A percentile compares a stretch with the other conserved stretches of the same genome.
Conservation (phyloP, 805 yeast genomes). For the Clavispora vitiphila region DNA sequence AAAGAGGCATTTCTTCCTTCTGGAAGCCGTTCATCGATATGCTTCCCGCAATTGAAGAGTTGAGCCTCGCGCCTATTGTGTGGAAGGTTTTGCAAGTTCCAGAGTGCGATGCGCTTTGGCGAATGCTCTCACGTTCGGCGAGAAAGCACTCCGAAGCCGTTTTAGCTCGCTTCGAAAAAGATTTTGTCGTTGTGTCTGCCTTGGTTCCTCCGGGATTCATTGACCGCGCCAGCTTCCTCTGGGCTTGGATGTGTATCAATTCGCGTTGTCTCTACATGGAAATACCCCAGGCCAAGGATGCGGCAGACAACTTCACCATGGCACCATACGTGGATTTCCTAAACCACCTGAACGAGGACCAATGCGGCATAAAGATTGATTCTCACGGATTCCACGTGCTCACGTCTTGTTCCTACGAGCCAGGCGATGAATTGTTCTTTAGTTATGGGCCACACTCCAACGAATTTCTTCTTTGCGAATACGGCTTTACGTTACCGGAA, state of each 20-base stretch:
- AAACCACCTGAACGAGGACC: slow-evolving; percentile 60
- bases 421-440: slow-evolving; percentile 57
- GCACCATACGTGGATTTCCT: slow-evolving; percentile 89
- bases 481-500: slow-evolving; percentile 63
- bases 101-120: slow-evolving; percentile 22
- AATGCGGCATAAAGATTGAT: slow-evolving; percentile 47
- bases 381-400: slow-evolving; percentile 49
- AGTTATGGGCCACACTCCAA: slow-evolving; percentile 89
- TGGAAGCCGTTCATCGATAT: slow-evolving; percentile 69
- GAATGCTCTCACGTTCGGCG: slow-evolving; percentile 43
- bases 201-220: slow-evolving; percentile 10
- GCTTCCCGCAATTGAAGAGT: slow-evolving; percentile 55
- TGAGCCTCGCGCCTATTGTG: slow-evolving; percentile 53
- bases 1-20: slow-evolving; percentile 38
- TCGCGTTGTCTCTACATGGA: slow-evolving; percentile 85
- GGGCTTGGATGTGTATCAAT: slow-evolving; percentile 86
- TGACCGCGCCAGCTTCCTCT: slow-evolving; percentile 35
- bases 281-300: slow-evolving; percentile 47
- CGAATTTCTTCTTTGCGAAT: slow-evolving; percentile 76
- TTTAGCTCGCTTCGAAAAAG: slow-evolving; percentile 37
- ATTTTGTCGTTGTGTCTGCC: slow-evolving; percentile 34
- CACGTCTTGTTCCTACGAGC: slow-evolving; percentile 24
- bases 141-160: slow-evolving; percentile 38
- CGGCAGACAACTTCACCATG: slow-evolving; percentile 72
- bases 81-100: slow-evolving; percentile 45